Evolutionary conservation across 1,284 basidiomycete genomes (phyloP), one percentile per base, ranked within the genome.

Genomic region (Cutaneotrichosporon spelunceum): DNA sequence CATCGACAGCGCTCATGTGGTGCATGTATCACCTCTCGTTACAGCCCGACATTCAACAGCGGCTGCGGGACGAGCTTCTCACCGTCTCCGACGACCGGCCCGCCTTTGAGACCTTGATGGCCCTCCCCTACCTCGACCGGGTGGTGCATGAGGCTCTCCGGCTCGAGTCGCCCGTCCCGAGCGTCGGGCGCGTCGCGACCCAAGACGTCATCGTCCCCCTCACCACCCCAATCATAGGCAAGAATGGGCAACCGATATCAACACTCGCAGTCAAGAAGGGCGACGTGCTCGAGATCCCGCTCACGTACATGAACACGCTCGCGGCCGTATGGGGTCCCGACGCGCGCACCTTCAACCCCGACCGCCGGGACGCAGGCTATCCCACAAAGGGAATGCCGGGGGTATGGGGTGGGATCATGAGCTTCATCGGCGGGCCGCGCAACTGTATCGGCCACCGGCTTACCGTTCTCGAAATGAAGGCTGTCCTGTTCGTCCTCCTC

Each of bases 391-490:
- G 77, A 14, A 82, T 87, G 30, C 85, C 83, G 27, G 87, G 87
- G n/a, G 74, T 88, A 60, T 87, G 84, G 76, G 83, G 85, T 1
- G 85, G 85, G 68, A 82, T 83, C 39, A 71, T 89, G 62, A 88
- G 87, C n/a, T 90, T 89, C 78, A 75, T 88, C 52, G 82, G 82
- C 58, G 87, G 87, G 27, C 83, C 84, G 66, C 78, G 88, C 59
- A 85, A 86, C 47, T 89, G 87, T 72, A 88, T 89, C 66, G 87
- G 88, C 6, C 88, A 84, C 72, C 83, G 83, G 66, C 89, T 90
- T 68, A 87, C 88, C 8, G 68, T 90, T 53, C 81, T 82, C 27
- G 87, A 90, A 70, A 85, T 33, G 11, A 53, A 53, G 50, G 21
- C 50, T 19, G 30, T 29, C 83, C 57, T 83, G 85, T 87, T 58